These are phyloP conservation scores for Martensiomyces pterosporus DNA, from an alignment of 192 early-diverging fungal genomes.

Conservation along the genomic window DNA sequence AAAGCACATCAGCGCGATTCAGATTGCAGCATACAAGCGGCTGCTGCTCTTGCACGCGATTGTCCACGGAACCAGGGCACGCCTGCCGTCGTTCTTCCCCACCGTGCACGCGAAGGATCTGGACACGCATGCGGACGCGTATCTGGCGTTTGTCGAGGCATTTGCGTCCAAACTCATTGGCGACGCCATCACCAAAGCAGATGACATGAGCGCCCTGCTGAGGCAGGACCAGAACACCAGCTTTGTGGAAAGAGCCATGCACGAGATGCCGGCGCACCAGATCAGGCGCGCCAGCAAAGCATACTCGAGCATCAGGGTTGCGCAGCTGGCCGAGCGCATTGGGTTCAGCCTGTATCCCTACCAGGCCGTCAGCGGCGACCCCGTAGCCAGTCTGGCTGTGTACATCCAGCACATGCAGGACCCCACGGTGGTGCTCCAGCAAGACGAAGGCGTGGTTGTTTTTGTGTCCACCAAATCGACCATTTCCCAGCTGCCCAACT, in stretches of 20 bases:
- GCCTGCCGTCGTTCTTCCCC: slow-evolving; percentile 30
- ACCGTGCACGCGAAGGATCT: slow-evolving; percentile 16
- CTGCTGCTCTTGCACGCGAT: slow-evolving; percentile 13
- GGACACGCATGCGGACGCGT: slow-evolving; percentile 13
- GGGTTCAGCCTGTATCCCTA: slow-evolving; percentile 25
- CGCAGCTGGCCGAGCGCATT: slow-evolving; percentile 17
- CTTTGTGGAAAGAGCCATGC: slow-evolving; percentile 8
- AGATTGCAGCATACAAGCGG: slow-evolving; percentile 34
- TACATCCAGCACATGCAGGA: slow-evolving; percentile 30
- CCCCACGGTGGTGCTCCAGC: slow-evolving; percentile 11
- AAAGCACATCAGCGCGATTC: slow-evolving; percentile 26
- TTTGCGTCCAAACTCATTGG: slow-evolving; percentile 9
- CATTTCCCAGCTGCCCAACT: slow-evolving; percentile 6
- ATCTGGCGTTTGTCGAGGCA: slow-evolving; percentile 20
- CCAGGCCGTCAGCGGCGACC: slow-evolving; percentile 6
- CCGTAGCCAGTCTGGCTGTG: slow-evolving; percentile 11
- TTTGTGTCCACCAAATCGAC: slow-evolving; percentile 10
- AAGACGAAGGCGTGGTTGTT: slow-evolving; percentile 14
- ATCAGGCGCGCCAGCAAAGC: slow-evolving; percentile 12
- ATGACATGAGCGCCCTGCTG: slow-evolving; percentile 10
- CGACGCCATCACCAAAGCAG: slow-evolving; percentile 1
- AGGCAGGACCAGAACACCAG: slow-evolving; percentile 16
- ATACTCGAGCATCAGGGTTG: slow-evolving; percentile 22
- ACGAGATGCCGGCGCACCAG: slow-evolving; percentile 23
- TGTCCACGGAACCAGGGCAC: slow-evolving; percentile 4